phyloP scores from a whole-genome alignment of 441 rosid species.

The Euphorbia celastroides region DNA sequence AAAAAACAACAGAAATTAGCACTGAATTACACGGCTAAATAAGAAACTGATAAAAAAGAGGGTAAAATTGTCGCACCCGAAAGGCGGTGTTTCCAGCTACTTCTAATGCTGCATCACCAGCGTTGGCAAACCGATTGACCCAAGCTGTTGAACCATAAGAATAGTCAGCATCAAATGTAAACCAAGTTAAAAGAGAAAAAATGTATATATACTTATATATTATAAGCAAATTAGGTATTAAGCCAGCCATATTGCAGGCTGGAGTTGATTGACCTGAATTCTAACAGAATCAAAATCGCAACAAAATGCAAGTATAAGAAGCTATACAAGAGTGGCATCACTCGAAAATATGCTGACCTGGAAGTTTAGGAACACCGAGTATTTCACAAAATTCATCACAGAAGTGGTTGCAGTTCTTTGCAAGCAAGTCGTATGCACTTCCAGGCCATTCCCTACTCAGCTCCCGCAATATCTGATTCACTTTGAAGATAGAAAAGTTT shows the following conservation, averaged over 20 bases:
- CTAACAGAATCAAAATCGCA: neutral
- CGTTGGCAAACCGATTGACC: slow-evolving; percentile 97
- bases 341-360: slow-evolving; percentile 43
- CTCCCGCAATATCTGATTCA: slow-evolving; percentile 76
- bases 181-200: neutral
- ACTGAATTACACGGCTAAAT: neutral
- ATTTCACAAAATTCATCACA: slow-evolving; percentile 81
- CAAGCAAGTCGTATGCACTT: slow-evolving; percentile 63
- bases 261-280: neutral
- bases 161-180: neutral
- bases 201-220: no score
- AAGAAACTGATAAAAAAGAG: no score
- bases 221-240: no score
- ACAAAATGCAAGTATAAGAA: neutral
- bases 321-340: slow-evolving; percentile 5
- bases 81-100: slow-evolving; percentile 90
- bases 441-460: slow-evolving; percentile 96
- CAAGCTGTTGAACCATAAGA: slow-evolving; percentile 53
- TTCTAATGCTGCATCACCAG: slow-evolving; percentile 94
- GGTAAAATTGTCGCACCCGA: slow-evolving; percentile 52
- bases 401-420: slow-evolving; percentile 95
- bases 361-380: slow-evolving; percentile 92
- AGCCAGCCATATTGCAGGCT: neutral
- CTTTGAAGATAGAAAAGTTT: slow-evolving; percentile 50
- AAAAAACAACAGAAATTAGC: neutral